Conservation (phyloP, 2,329 filamentous ascomycete species). For the Penicillium frequentans region DNA sequence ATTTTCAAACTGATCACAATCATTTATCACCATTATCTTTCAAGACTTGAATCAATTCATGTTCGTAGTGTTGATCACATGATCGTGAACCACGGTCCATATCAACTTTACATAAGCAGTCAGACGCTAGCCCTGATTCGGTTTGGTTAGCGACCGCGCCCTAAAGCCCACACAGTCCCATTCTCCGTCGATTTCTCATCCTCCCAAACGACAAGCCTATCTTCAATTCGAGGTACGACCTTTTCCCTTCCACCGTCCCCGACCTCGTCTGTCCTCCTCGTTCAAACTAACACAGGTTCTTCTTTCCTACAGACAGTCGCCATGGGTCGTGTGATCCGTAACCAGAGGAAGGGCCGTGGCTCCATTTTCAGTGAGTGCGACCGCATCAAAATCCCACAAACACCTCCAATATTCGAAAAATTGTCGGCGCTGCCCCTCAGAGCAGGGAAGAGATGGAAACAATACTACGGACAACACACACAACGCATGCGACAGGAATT, state of each 20-base stretch:
- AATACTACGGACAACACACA: constrained; percentile 3
- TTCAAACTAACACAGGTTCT: constrained; percentile 36
- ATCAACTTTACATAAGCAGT: constrained; percentile 11
- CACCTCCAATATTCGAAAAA: constrained; percentile 16
- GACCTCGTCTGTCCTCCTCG: constrained; percentile 26
- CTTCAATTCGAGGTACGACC: constrained; percentile 46
- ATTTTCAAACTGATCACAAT: too few relatives aligned
- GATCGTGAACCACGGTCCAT: background rate
- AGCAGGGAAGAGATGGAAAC: constrained; percentile 15
- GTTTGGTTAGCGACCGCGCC: constrained; percentile 48
- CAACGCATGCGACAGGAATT: constrained; percentile 11
- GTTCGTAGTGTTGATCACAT: background rate
- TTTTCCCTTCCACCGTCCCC: constrained; percentile 30
- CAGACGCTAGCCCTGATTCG: constrained; percentile 34
- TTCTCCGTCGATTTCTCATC: constrained; percentile 43
- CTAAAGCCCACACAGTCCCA: constrained; percentile 47
- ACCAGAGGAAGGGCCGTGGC: constrained; percentile 76
- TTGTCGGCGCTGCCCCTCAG: constrained; percentile 11
- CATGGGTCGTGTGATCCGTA: constrained; percentile 72
- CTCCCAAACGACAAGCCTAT: constrained; percentile 44
- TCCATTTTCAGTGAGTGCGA: constrained; percentile 71
- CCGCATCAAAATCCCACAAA: constrained; percentile 28
- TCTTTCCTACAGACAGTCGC: constrained; percentile 42
- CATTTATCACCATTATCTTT: background rate
- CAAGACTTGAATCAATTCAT: background rate